phyloP scores from a whole-genome alignment of 441 rosid genomes.

The Metrosideros polymorpha region DNA sequence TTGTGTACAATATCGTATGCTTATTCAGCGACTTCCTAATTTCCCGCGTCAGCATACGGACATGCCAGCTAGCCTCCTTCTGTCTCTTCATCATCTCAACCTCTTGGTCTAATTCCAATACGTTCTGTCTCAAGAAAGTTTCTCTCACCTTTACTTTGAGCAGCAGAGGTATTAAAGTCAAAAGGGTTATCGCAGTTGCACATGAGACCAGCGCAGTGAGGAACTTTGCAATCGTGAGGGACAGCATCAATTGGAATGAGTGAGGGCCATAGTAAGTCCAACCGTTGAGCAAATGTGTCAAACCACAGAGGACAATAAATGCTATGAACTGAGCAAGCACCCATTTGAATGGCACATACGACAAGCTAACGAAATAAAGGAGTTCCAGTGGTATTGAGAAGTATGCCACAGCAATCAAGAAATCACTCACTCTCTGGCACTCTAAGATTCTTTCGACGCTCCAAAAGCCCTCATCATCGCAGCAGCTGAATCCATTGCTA shows the following conservation, averaged over 20 bases:
- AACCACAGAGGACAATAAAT: constrained; percentile 67
- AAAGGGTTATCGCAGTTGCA: constrained; percentile 58
- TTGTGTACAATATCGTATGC: constrained; percentile 55
- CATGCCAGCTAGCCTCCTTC: constrained; percentile 66
- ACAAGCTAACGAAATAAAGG: constrained; percentile 66
- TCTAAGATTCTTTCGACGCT: constrained; percentile 42
- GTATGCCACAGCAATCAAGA: constrained; percentile 61
- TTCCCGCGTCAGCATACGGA: constrained; percentile 56
- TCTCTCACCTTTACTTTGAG: constrained; percentile 68
- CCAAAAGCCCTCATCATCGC: constrained; percentile 62
- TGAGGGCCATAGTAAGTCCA: constrained; percentile 73
- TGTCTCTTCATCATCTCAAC: constrained; percentile 67
- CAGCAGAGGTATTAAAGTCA: constrained; percentile 56
- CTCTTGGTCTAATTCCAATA: constrained; percentile 61
- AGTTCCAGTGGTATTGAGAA: constrained; percentile 72
- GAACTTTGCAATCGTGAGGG: constrained; percentile 54
- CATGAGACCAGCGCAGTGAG: constrained; percentile 66
- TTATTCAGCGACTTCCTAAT: constrained; percentile 67
- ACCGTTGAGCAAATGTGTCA: constrained; percentile 59
- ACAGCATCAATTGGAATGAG: constrained; percentile 54
- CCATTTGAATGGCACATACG: constrained; percentile 76
- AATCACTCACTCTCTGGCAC: constrained; percentile 71
- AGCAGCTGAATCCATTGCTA: constrained; percentile 31
- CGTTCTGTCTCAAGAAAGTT: constrained; percentile 64
- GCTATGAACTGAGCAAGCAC: constrained; percentile 57